Percentiles rank a stretch among this genome's conserved stretches.
These are phyloP conservation scores for Canavalia gladiata DNA, from an alignment of 306 rosid species.

Conservation along the genomic window DNA sequence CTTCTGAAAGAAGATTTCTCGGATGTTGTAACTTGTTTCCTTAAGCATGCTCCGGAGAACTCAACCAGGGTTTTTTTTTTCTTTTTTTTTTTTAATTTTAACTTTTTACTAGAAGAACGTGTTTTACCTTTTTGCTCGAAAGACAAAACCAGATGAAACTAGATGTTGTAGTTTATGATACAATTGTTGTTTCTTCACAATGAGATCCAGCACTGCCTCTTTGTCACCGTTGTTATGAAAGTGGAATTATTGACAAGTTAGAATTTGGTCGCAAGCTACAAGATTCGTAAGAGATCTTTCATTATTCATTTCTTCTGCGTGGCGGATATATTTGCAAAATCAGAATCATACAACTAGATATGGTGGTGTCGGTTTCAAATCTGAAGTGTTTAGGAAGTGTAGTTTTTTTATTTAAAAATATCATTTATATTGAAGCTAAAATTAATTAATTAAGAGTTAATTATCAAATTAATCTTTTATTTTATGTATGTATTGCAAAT, in stretches of 20 bases:
- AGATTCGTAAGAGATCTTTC: slow-evolving; percentile 9
- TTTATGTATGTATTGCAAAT: too few species aligned
- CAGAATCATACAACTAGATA: not conserved
- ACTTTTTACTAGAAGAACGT: slow-evolving; percentile 24
- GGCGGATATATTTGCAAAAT: not conserved
- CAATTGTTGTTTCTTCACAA: slow-evolving; percentile 37
- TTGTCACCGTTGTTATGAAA: slow-evolving; percentile 31
- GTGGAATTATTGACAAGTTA: slow-evolving; percentile 35
- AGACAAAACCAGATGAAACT: slow-evolving; percentile 29
- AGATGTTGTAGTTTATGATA: slow-evolving; percentile 55
- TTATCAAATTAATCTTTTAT: too few species aligned
- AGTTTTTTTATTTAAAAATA: too few species aligned
- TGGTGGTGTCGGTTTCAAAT: not conserved
- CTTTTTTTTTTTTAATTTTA: not conserved
- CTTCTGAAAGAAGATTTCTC: slow-evolving; percentile 44
- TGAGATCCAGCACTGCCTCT: slow-evolving; percentile 34
- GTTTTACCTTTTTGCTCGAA: not conserved
- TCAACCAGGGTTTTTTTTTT: slow-evolving; percentile 35
- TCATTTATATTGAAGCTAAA: too few species aligned
- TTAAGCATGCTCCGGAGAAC: slow-evolving; percentile 51
- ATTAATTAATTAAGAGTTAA: too few species aligned
- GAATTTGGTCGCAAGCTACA: slow-evolving; percentile 32
- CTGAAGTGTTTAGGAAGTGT: not conserved
- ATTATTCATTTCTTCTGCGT: not conserved
- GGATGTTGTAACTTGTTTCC: slow-evolving; percentile 56